Conservation (phyloP, 495 filamentous ascomycete genomes). For the Coniosporium apollinis region DNA sequence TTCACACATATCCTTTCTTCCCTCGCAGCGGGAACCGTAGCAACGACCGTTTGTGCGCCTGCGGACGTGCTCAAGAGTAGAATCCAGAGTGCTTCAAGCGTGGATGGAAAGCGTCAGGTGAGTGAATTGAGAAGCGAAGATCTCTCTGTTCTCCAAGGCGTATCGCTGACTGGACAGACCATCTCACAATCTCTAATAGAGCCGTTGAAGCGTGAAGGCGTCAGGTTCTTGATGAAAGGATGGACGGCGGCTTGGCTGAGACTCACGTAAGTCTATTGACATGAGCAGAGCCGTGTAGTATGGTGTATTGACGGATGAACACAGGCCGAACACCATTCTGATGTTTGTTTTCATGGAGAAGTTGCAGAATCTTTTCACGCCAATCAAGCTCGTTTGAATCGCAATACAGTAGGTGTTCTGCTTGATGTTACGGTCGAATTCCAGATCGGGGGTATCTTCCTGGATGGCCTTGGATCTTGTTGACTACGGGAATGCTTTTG, state of each 20-base stretch:
- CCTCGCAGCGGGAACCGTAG: slow-evolving; percentile 23
- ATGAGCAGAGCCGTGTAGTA: slow-evolving; percentile 1
- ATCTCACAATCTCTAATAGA: slow-evolving; percentile 17
- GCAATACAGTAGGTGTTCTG: too few relatives aligned
- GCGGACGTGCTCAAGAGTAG: slow-evolving; percentile 27
- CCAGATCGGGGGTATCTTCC: too few relatives aligned
- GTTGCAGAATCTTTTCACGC: too few relatives aligned
- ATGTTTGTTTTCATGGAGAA: slow-evolving; percentile 29
- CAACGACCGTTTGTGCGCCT: slow-evolving; percentile 24
- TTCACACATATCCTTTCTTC: slow-evolving; percentile 21
- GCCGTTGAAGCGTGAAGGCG: slow-evolving; percentile 19
- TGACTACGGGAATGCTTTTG: too few relatives aligned
- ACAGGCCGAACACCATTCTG: slow-evolving; percentile 25
- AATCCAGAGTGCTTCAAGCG: slow-evolving; percentile 17
- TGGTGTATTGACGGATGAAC: too few relatives aligned
- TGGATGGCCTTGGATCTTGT: too few relatives aligned
- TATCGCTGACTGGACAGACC: slow-evolving; percentile 3
- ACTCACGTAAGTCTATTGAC: slow-evolving; percentile 16
- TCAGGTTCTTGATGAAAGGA: slow-evolving; percentile 25
- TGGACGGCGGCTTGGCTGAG: slow-evolving; percentile 28
- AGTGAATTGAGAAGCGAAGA: too few relatives aligned
- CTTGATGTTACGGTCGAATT: too few relatives aligned
- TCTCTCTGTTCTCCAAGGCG: too few relatives aligned
- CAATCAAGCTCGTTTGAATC: too few relatives aligned
- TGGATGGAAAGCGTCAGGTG: background rate